A percentile compares a stretch with the other conserved stretches of the same genome.
Evolutionary conservation across 2,329 filamentous ascomycete species (phyloP).

Genomic region (Fusarium verticillioides): DNA sequence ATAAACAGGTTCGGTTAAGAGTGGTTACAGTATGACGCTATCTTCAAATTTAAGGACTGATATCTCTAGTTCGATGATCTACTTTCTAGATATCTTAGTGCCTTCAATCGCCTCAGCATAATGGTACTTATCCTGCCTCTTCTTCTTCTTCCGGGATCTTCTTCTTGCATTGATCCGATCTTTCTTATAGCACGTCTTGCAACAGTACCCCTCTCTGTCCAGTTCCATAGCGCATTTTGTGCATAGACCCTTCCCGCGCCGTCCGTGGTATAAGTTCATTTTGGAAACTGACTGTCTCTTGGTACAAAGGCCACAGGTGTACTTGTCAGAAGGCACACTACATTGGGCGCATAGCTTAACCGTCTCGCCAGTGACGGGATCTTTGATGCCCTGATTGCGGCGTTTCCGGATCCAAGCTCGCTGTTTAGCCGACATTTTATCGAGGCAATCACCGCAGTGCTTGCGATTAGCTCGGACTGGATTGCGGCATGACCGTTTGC

Average conservation of each 20-base stretch:
- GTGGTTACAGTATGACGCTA: not conserved
- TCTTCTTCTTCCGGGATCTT: not conserved
- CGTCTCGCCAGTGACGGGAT: not conserved
- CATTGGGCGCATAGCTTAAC: not conserved
- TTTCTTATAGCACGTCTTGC: not conserved
- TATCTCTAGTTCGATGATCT: not conserved
- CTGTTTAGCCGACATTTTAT: accelerated
- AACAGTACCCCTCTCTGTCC: not conserved
- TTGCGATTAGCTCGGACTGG: not conserved
- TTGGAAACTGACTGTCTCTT: not conserved
- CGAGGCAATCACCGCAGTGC: not conserved
- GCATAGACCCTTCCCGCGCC: not conserved
- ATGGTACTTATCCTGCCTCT: no score
- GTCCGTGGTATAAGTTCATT: accelerated
- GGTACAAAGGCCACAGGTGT: not conserved
- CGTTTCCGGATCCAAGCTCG: not conserved
- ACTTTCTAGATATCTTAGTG: not conserved
- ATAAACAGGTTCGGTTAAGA: no score
- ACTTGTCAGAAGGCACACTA: not conserved
- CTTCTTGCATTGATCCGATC: no score
- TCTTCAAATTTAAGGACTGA: not conserved
- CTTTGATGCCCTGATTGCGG: not conserved
- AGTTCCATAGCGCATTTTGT: not conserved
- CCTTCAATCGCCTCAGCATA: no score
- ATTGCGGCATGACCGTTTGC: not conserved